phyloP scores from a whole-genome alignment of 148 eudicot species.

The Persicaria maculosa region DNA sequence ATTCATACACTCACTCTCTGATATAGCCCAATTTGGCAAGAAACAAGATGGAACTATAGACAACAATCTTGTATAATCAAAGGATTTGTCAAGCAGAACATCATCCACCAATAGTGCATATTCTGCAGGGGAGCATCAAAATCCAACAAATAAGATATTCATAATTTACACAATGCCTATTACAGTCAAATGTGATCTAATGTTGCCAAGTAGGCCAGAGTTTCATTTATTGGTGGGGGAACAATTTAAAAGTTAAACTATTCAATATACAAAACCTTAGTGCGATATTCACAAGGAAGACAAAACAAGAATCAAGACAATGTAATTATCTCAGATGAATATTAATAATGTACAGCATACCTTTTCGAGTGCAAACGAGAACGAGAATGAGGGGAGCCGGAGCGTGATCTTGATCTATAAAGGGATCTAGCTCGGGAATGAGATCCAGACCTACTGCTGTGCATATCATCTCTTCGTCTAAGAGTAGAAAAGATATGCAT shows the following conservation, averaged over 20 bases:
- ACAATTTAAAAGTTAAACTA: too few relatives aligned
- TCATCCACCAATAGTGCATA: background rate
- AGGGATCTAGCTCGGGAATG: conserved; percentile 66
- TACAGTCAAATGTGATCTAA: too few relatives aligned
- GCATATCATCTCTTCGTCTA: conserved; percentile 72
- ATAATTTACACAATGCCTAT: too few relatives aligned
- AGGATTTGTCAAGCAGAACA: background rate
- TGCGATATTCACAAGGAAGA: too few relatives aligned
- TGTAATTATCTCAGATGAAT: background rate
- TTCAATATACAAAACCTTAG: too few relatives aligned
- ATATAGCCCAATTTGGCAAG: too few relatives aligned
- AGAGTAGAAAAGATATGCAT: background rate
- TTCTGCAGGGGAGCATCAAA: background rate
- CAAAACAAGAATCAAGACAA: too few relatives aligned
- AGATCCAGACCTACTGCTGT: conserved; percentile 58
- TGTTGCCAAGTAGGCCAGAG: too few relatives aligned
- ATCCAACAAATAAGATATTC: background rate
- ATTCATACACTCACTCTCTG: too few relatives aligned
- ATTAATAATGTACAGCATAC: conserved; percentile 19
- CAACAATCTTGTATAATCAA: background rate
- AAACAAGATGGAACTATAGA: background rate
- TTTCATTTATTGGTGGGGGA: too few relatives aligned
- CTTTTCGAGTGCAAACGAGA: conserved; percentile 80
- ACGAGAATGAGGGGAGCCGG: conserved; percentile 66
- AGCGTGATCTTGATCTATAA: conserved; percentile 68